Base-by-base conservation (phyloP, 352 stramenopile genomes). In the Phytophthora podocarpi region DNA sequence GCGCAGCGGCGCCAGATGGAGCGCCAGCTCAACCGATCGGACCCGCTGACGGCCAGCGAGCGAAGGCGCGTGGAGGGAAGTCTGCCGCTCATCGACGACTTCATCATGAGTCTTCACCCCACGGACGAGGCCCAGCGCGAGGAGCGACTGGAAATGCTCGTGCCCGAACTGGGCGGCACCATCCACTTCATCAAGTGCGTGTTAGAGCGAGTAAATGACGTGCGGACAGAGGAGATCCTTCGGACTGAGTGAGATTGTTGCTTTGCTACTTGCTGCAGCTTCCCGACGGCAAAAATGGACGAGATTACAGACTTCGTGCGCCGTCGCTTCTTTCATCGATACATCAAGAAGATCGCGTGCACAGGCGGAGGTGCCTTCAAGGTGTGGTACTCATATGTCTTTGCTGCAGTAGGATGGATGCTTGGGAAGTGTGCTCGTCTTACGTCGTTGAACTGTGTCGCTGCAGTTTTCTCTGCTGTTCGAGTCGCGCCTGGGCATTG, bases 341-440 rank as follows among this genome's bases (percentile, higher is more conserved):
- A 96, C 67, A 97, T 98, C 54, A 90, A 89, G 56, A 89, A 74
- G 28, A 88, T 97, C 52, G 71, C 82, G 31, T 95, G 85, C 60
- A 98, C 96, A 3, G 95, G 95, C 27, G 97, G 97, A 30, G 97
- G 97, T 34, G 96, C 96, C n/a, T 98, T 97, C 73, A 99, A 99
- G 71, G 80, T 85, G 24, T 9, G 26, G 15, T 24, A n/a, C 26
- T 34, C 13, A 24, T 12, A 26, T 4, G 7, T 27, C 6, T 28
- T 37, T 50, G 4, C 0, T 26, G n/a, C n/a, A n/a, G n/a, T n/a
- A n/a, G n/a, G n/a, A 34, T 6, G 7, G 15, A 13, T 50, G 5
- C 5, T 31, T 3, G 35, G 34, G 11, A 12, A 27, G 16, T 35
- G 26, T 24, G 3, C 9, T n/a, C n/a, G n/a, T 51, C 40, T 62